Percentiles rank a stretch among this genome's conserved stretches.
Conservation (phyloP, 345 rosid species). For the Melastoma malabathricum region DNA sequence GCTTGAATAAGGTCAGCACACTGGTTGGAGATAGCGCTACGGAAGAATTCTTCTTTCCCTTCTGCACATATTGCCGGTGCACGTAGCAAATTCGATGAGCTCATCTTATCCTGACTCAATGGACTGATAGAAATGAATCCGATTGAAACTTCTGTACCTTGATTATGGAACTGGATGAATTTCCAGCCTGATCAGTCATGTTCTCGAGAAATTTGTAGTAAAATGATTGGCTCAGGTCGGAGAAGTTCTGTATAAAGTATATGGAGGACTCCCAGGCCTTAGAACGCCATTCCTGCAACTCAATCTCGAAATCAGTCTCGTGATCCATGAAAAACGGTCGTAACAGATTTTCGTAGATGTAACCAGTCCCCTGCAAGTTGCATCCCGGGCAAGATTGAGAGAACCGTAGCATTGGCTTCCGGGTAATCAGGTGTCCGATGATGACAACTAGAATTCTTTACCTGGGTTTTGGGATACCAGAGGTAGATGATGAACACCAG, state of each 20-base stretch:
- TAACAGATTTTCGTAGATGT: slow-evolving; percentile 42
- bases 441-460: slow-evolving; percentile 1
- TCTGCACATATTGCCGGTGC: neutral
- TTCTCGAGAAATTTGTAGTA: slow-evolving; percentile 50
- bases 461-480: slow-evolving; percentile 33
- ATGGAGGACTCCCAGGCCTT: slow-evolving; percentile 64
- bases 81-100: too few species aligned
- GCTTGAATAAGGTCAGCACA: slow-evolving; percentile 12
- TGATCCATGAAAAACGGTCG: slow-evolving; percentile 48
- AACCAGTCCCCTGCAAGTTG: slow-evolving; percentile 45
- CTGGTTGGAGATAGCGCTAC: slow-evolving; percentile 10
- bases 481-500: slow-evolving; percentile 27
- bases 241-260: slow-evolving; percentile 50
- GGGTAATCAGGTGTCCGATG: too few species aligned
- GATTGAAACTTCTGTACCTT: slow-evolving; percentile 17
- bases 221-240: slow-evolving; percentile 41
- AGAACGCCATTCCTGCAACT: slow-evolving; percentile 42
- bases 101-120: neutral
- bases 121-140: neutral
- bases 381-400: too few species aligned
- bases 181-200: slow-evolving; percentile 39
- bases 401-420: too few species aligned
- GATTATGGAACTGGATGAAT: slow-evolving; percentile 10
- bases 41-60: slow-evolving; percentile 9
- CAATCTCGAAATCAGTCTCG: slow-evolving; percentile 61